Conservation (phyloP, 225 moss, liverwort and hornwort species). For the Lunularia cruciata region DNA sequence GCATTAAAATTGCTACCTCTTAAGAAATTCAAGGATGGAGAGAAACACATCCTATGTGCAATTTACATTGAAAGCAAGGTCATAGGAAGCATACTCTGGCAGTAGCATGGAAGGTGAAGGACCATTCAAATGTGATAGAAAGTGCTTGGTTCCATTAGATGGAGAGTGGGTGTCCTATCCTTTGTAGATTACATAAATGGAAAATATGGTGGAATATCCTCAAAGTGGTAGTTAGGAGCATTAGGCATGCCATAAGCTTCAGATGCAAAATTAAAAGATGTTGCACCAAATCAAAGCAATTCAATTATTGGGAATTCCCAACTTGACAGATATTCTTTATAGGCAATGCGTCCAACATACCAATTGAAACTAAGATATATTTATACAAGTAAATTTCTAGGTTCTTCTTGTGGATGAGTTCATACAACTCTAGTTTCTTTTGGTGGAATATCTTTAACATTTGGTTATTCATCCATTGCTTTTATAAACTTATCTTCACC, state of each 20-base stretch:
- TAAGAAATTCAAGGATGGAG: slow-evolving; percentile 36
- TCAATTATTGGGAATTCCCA: too few species aligned
- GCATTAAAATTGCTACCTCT: background rate
- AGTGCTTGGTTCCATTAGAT: slow-evolving; percentile 6
- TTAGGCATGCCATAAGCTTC: slow-evolving; percentile 1
- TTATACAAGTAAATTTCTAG: too few species aligned
- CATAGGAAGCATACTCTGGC: slow-evolving; percentile 32
- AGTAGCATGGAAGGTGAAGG: background rate
- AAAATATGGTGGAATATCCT: slow-evolving; percentile 21
- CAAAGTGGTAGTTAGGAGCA: slow-evolving; percentile 23
- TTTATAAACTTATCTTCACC: too few species aligned
- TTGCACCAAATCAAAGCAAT: too few species aligned
- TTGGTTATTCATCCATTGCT: too few species aligned
- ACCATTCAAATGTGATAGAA: slow-evolving; percentile 17
- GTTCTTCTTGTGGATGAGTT: too few species aligned
- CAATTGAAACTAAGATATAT: too few species aligned
- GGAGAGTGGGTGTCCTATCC: slow-evolving; percentile 31
- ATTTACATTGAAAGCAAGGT: slow-evolving; percentile 29
- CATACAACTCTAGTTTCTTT: too few species aligned
- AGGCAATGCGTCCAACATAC: too few species aligned
- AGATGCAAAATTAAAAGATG: too few species aligned
- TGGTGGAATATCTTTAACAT: too few species aligned
- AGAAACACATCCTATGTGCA: slow-evolving; percentile 36
- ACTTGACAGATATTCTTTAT: too few species aligned
- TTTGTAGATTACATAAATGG: slow-evolving; percentile 32